Base-by-base conservation (phyloP, 1,284 basidiomycete species). In the Leccinum subrobustum region DNA sequence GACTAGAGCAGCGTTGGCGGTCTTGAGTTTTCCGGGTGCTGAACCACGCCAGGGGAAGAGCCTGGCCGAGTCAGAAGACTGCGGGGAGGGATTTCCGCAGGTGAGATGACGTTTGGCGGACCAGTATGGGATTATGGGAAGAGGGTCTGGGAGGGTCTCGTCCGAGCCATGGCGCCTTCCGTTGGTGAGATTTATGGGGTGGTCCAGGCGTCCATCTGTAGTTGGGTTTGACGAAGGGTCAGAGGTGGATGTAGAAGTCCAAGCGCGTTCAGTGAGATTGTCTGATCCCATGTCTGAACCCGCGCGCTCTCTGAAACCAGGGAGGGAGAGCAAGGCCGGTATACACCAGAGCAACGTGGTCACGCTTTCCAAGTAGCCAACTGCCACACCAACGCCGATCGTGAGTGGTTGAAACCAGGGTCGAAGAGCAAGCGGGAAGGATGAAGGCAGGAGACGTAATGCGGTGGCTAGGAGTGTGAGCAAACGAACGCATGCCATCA, bases 1-100 rank as follows among this genome's bases (percentile, higher is more conserved):
- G 14, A 98, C 92, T n/a, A 99, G 83, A 0, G 92, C 93, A 1
- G 94, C 96, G 52, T 94, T 91, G 27, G 93, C 89, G 0, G 96
- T 98, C 78, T 93, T 96, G 62, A 93, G 85, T 73, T 92, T 93
- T 64, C 86, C 91, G 16, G 89, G 87, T 0, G 87, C 84, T 8
- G 89, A 82, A 66, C 83, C 83, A 54, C 91, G 87, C 94, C 95
- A 98, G 11, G 86, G 84, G 52, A 83, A 82, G 69, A 85, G 83
- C 70, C 82, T 87, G 44, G 85, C 79, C 8, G 82, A 87, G 81
- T 81, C 86, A 18, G 83, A 77, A 29, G 85, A 87, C 58, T 80
- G 82, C 29, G 84, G 89, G 5, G 86, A 83, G 2, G 93, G 91
- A 69, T 94, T 95, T 42, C 93, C 93, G 72, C 91, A 92, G 9